phyloP scores from a whole-genome alignment of 1,139 yeast genomes.

The Yamadazyma siamensis region DNA sequence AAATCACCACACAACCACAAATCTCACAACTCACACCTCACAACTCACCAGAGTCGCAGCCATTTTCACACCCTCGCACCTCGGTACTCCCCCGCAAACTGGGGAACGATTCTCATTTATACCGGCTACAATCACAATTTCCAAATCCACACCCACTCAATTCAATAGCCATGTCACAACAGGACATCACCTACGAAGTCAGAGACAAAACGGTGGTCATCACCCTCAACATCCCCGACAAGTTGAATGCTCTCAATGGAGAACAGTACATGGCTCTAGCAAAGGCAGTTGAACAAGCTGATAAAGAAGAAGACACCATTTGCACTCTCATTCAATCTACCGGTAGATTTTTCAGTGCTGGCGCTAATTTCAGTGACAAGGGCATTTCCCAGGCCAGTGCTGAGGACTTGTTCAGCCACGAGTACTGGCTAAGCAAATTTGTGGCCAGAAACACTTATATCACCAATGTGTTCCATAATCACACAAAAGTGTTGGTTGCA shows the following conservation, averaged over 20 bases:
- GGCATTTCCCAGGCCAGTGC: constrained; percentile 21
- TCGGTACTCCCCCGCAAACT: too few species aligned
- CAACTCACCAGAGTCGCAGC: too few species aligned
- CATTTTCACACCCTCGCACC: too few species aligned
- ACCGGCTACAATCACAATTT: too few species aligned
- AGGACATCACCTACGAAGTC: constrained; percentile 51
- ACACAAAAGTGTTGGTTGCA: constrained; percentile 66
- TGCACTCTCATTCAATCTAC: constrained; percentile 68
- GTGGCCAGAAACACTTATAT: constrained; percentile 69
- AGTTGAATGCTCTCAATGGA: constrained; percentile 66
- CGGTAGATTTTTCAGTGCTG: constrained; percentile 81
- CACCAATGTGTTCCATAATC: constrained; percentile 68
- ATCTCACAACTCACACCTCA: constrained; percentile 1
- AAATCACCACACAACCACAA: too few species aligned
- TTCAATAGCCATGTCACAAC: too few species aligned
- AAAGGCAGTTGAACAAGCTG: constrained; percentile 59
- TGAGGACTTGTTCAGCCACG: constrained; percentile 36
- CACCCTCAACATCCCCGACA: constrained; percentile 60
- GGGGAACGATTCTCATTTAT: too few species aligned
- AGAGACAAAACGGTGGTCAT: constrained; percentile 59
- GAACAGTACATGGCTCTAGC: constrained; percentile 66
- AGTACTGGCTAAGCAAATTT: constrained; percentile 57
- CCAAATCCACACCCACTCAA: too few species aligned
- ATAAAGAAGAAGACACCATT: constrained; percentile 59
- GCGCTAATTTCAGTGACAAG: constrained; percentile 62